Percentiles rank a stretch among this genome's conserved stretches.
Evolutionary conservation across 1,284 basidiomycete species (phyloP).

Genomic region (Naganishia albida): DNA sequence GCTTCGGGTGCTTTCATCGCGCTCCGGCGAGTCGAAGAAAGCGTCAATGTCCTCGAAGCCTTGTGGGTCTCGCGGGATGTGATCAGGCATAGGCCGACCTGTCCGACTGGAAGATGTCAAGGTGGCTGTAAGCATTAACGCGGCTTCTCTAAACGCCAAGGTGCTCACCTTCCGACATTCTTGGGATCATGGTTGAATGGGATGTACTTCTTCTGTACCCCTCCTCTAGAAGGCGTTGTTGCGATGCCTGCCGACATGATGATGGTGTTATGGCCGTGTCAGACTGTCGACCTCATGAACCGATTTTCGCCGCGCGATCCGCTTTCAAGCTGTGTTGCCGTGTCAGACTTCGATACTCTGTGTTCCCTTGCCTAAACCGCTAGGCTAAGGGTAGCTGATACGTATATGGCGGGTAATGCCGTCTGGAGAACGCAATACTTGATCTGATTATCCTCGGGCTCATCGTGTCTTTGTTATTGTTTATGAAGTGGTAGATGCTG

Average conservation of each 20-base stretch:
- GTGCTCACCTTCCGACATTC: constrained; percentile 49
- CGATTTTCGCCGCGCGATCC: neutral
- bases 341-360: neutral
- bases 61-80: constrained; percentile 71
- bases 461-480: constrained; percentile 27
- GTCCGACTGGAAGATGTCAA: constrained; percentile 41
- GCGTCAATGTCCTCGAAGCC: constrained; percentile 81
- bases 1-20: constrained; percentile 22
- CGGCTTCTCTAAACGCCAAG: neutral
- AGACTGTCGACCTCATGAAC: neutral
- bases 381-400: neutral
- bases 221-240: constrained; percentile 11
- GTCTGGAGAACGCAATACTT: neutral
- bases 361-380: neutral
- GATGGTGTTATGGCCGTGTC: neutral
- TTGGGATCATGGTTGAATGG: constrained; percentile 48
- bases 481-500: constrained; percentile 15
- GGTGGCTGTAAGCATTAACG: neutral
- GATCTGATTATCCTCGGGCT: constrained; percentile 2
- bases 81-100: constrained; percentile 45
- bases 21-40: constrained; percentile 60
- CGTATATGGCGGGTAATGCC: neutral
- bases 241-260: constrained; percentile 18
- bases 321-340: neutral
- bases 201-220: constrained; percentile 39